Percentiles rank a stretch among this genome's conserved stretches.
These are phyloP conservation scores for Gymnopus androsaceus DNA, from an alignment of 1,284 basidiomycete species.

Conservation along the genomic window DNA sequence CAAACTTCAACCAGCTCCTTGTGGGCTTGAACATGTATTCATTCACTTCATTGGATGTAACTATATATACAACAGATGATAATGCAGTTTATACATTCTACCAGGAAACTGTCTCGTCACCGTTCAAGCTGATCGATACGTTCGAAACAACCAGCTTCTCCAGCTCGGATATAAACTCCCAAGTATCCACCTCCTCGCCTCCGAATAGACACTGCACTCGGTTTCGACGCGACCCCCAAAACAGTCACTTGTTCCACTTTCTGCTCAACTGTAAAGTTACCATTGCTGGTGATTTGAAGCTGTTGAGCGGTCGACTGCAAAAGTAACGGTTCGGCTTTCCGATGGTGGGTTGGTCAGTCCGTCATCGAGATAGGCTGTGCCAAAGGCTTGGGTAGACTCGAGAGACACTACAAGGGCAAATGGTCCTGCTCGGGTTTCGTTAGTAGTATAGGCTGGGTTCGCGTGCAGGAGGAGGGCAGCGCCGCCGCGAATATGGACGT, in stretches of 20 bases:
- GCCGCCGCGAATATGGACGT: conserved; percentile 66
- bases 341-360: conserved; percentile 58
- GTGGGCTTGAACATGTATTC: too few relatives aligned
- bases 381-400: conserved; percentile 48
- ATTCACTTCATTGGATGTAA: too few relatives aligned
- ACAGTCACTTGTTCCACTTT: conserved; percentile 48
- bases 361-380: conserved; percentile 66
- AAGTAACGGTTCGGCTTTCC: conserved; percentile 45
- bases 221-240: conserved; percentile 43
- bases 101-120: background rate
- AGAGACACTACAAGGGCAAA: conserved; percentile 61
- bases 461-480: conserved; percentile 58
- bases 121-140: conserved; percentile 5
- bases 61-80: too few relatives aligned
- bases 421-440: conserved; percentile 55
- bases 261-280: conserved; percentile 44
- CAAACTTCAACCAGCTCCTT: too few relatives aligned
- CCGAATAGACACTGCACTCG: conserved; percentile 34
- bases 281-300: conserved; percentile 40
- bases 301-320: conserved; percentile 34
- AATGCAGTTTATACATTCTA: background rate
- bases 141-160: conserved; percentile 3
- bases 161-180: background rate
- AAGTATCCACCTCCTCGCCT: background rate
- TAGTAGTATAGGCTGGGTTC: conserved; percentile 57